These are phyloP conservation scores for Purshia tridentata DNA, from an alignment of 306 rosid species.

Conservation along the genomic window DNA sequence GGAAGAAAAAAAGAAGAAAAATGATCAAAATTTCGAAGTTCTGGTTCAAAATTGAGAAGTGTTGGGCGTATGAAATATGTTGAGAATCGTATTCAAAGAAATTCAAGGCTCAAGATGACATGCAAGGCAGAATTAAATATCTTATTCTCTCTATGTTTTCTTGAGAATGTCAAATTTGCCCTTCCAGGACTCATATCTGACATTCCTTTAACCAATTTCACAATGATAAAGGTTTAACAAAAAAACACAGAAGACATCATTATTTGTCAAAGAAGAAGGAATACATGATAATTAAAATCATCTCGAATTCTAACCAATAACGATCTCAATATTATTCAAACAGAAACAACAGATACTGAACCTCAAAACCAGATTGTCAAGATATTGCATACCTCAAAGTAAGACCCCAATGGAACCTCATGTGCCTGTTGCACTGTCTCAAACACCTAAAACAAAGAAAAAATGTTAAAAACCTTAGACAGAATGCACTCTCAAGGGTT, in stretches of 20 bases:
- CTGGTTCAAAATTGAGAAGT: neutral
- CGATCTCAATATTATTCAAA: neutral
- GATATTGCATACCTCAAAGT: slow-evolving; percentile 70
- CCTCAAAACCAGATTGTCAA: slow-evolving; percentile 3
- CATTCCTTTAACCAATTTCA: too few relatives aligned
- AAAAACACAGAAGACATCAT: neutral
- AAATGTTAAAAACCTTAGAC: too few relatives aligned
- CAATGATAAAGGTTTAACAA: neutral
- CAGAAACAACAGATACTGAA: neutral
- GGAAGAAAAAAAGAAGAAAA: too few relatives aligned
- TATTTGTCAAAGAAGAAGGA: neutral
- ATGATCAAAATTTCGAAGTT: too few relatives aligned
- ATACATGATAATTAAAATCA: neutral
- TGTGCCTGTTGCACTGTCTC: slow-evolving; percentile 97
- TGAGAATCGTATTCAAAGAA: neutral
- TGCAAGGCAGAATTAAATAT: neutral
- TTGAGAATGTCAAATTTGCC: too few relatives aligned
- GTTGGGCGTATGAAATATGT: neutral
- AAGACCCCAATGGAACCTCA: slow-evolving; percentile 95
- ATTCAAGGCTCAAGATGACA: neutral
- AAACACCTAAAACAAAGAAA: slow-evolving; percentile 61
- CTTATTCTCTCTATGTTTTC: too few relatives aligned
- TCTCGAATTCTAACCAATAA: neutral
- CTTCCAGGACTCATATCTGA: too few relatives aligned
- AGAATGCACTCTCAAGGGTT: too few relatives aligned